Evolutionary conservation across 2,329 filamentous ascomycete species (phyloP), one percentile per base, ranked within the genome.

Genomic region (Aspergillus sp.): DNA sequence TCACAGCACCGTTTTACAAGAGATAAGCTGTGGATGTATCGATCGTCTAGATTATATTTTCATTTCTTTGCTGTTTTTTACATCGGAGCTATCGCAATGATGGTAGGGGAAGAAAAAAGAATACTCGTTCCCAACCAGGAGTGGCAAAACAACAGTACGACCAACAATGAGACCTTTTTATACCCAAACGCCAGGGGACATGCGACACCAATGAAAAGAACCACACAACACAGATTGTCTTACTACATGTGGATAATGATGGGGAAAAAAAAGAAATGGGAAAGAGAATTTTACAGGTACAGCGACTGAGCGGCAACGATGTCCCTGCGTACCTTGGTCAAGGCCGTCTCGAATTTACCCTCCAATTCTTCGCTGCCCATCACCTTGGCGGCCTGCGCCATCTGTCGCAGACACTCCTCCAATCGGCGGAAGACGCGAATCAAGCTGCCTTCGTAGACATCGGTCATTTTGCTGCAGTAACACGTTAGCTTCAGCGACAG

Each of bases 301-400:
- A 97, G 73, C 58, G 87, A 94, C 73, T 96, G 90, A 38, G 91
- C 89, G 26, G 91, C 90, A 46, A 98, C 91, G 65, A 98, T 90
- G 65, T 97, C 93, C 60, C 93, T 80, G 67, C 88, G 81, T 43
- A 97, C 86, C 78, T 94, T 93, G 46, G 78, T 76, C 56, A 98
- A 72, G 49, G 88, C 86, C 54, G 83, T 79, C 60, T 95, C 90
- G 62, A 98, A 98, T 71, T 95, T 96, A 63, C 84, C 79, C 61
- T 90, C 86, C 44, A 98, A 74, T 59, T 97, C 93, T 48, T 95
- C 89, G 64, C 87, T 96, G 59, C 93, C 93, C 93, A 98, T 98
- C 50, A 96, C 91, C 72, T 96, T 97, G 53, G 88, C 82, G 26
- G 91, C 93, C 70, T 97, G 88, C 11, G 86, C 91, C 79, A 97